Evolutionary conservation across 2,329 filamentous ascomycete genomes (phyloP), one percentile per base, ranked within the genome.

Genomic region (Stachybotrys chartarum): DNA sequence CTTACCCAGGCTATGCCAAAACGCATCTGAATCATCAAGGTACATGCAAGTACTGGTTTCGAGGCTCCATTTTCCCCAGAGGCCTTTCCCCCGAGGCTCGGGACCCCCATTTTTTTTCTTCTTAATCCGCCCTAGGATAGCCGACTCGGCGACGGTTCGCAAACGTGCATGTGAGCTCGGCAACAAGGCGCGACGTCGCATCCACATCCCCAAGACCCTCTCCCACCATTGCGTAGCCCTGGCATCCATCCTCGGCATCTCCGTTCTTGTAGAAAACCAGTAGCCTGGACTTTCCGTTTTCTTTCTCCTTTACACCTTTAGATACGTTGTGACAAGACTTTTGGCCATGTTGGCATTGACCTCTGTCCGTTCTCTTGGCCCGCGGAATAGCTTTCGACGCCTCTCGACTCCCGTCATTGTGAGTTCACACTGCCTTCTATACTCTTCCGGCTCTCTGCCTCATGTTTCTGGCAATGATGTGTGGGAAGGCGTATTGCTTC

Each of bases 331-430:
- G 14, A 42, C 35, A 14, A 51, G 24, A 16, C 31, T n/a, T 12
- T n/a, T 18, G 50, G 50, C 50, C 50, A 52, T 52, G 50, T 52
- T 52, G 50, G 30, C 50, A 32, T 52, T 52, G 50, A 42, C 32
- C n/a, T 52, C 50, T 35, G 11, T 44, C 50, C 50, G 50, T 17
- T 52, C 50, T 52, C 30, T 52, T 18, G 50, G 50, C 32, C 50
- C 39, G 31, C 14, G 50, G 35, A 52, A 32, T 32, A n/a, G 31
- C n/a, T 44, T 52, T 24, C 31, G 32, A 24, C 49, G 32, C 5
- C 30, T 51, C 30, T 14, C 45, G 17, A 47, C 45, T 10, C 16
- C 45, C 17, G 45, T 47, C 4, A 8, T 14, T 24, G 45, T 39
- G 32, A 52, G 7, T 35, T 7, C 32, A 7, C 12, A 51, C 50